phyloP scores from a whole-genome alignment of 441 rosid genomes.

The Gossypium schwendimanii region DNA sequence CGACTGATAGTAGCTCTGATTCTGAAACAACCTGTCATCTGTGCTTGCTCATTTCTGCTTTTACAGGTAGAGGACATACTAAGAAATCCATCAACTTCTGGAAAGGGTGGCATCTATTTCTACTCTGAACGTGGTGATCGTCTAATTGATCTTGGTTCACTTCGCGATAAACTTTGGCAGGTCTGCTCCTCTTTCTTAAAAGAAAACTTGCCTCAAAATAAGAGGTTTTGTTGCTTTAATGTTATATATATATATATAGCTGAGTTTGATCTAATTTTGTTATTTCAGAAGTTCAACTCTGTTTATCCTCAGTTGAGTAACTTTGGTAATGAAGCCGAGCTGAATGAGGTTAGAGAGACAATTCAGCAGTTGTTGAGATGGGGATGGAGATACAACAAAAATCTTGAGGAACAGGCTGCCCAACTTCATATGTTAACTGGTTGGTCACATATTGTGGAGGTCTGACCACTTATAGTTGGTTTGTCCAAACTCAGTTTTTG shows the following conservation, averaged over 20 bases:
- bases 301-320: constrained; percentile 58
- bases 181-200: constrained; percentile 29
- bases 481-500: not conserved
- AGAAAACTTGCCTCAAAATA: not conserved
- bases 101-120: constrained; percentile 73
- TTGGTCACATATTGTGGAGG: constrained; percentile 97
- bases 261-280: constrained; percentile 14
- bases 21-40: not conserved
- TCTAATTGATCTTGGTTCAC: constrained; percentile 72
- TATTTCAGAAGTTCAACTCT: constrained; percentile 58
- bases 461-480: constrained; percentile 20
- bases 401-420: constrained; percentile 98
- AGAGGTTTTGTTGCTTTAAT: constrained; percentile 13
- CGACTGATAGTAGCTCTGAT: not conserved
- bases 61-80: constrained; percentile 80
- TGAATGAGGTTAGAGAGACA: constrained; percentile 69
- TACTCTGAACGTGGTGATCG: constrained; percentile 96
- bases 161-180: constrained; percentile 85
- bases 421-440: constrained; percentile 98
- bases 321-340: constrained; percentile 61
- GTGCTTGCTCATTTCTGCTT: constrained; percentile 15
- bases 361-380: constrained; percentile 85
- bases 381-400: constrained; percentile 94
- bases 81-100: constrained; percentile 60
- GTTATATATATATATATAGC: not conserved